Evolutionary conservation across 2,329 filamentous ascomycete genomes (phyloP).

Genomic region (Aureobasidium pullulans): DNA sequence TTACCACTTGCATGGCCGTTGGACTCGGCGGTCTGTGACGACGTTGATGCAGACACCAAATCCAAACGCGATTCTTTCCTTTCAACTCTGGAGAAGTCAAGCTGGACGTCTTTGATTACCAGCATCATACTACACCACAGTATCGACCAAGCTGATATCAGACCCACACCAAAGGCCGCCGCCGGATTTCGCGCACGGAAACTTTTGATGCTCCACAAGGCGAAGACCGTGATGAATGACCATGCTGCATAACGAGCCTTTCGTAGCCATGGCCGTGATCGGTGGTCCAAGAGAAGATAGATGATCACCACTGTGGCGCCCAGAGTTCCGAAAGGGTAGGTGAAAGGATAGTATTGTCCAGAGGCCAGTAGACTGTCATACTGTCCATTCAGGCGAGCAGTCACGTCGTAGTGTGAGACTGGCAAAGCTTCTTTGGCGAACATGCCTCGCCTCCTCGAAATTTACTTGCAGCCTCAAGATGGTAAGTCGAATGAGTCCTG

Average conservation of each 20-base stretch:
- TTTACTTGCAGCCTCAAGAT: background rate
- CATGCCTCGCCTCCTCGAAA: background rate
- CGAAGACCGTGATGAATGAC: constrained; percentile 35
- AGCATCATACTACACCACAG: constrained; percentile 48
- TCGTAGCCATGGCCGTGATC: constrained; percentile 30
- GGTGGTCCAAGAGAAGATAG: constrained; percentile 46
- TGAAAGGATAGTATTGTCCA: constrained; percentile 34
- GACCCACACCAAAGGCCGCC: constrained; percentile 48
- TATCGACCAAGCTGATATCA: constrained; percentile 47
- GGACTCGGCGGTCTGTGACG: background rate
- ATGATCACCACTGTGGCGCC: constrained; percentile 37
- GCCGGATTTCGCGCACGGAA: constrained; percentile 44
- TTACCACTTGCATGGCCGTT: constrained; percentile 5
- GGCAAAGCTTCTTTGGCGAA: background rate
- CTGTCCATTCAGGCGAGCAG: constrained; percentile 22
- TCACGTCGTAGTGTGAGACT: constrained; percentile 12
- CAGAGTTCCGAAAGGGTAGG: constrained; percentile 36
- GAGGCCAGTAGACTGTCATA: constrained; percentile 34
- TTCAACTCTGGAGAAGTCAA: constrained; percentile 51
- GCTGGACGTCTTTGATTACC: constrained; percentile 48
- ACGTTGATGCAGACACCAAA: background rate
- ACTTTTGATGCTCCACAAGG: constrained; percentile 36
- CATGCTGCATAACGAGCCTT: constrained; percentile 41
- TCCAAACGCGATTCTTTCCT: constrained; percentile 19
- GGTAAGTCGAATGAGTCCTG: background rate